These are phyloP conservation scores for Penicillium sp. DNA, from an alignment of 2,329 filamentous ascomycete species.

Conservation along the genomic window DNA sequence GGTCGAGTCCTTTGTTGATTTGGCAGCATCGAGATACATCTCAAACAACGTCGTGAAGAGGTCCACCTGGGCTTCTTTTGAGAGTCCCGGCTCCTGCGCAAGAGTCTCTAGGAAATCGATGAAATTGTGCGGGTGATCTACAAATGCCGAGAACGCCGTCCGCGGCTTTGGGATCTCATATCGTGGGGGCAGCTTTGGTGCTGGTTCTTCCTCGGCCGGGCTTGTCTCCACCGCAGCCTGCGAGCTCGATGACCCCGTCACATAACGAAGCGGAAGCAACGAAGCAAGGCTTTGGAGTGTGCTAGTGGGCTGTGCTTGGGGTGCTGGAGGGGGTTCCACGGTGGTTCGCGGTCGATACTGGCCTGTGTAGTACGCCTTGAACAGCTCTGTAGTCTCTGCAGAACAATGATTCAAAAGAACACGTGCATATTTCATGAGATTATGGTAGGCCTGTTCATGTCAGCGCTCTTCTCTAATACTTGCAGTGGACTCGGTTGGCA, in stretches of 20 bases:
- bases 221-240: constrained; percentile 26
- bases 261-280: constrained; percentile 77
- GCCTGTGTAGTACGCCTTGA: constrained; percentile 92
- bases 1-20: constrained; percentile 58
- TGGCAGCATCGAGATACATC: constrained; percentile 91
- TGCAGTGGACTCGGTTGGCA: too few relatives aligned
- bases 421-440: constrained; percentile 90
- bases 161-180: constrained; percentile 79
- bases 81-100: constrained; percentile 64
- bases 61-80: constrained; percentile 70
- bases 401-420: constrained; percentile 85
- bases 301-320: constrained; percentile 52
- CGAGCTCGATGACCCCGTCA: constrained; percentile 57
- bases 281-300: constrained; percentile 82
- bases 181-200: constrained; percentile 42
- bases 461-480: constrained; percentile 26
- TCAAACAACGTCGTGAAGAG: constrained; percentile 94
- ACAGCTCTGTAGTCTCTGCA: constrained; percentile 72
- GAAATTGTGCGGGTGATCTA: constrained; percentile 88
- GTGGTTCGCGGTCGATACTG: constrained; percentile 65
- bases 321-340: constrained; percentile 49
- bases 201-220: constrained; percentile 18
- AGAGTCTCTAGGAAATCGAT: constrained; percentile 89
- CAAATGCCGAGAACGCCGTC: constrained; percentile 91
- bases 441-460: constrained; percentile 63